These are phyloP conservation scores for Stenocarpella maydis DNA, from an alignment of 2,329 filamentous ascomycete species.

Conservation along the genomic window DNA sequence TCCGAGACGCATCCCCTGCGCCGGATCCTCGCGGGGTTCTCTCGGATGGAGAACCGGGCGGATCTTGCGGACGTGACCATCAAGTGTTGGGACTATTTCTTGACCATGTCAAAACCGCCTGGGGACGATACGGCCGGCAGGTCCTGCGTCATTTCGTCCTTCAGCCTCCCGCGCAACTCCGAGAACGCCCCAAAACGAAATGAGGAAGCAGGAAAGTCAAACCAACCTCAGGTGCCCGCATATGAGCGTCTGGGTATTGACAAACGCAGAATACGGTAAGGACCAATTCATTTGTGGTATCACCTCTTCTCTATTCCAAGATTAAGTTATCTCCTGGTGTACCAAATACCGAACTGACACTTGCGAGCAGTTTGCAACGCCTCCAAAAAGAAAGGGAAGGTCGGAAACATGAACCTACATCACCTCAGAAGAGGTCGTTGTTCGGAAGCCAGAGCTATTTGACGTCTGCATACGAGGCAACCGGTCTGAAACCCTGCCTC, in stretches of 20 bases:
- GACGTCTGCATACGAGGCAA: neutral
- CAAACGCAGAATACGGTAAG: neutral
- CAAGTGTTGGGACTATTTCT: neutral
- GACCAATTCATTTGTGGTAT: neutral
- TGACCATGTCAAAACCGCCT: neutral
- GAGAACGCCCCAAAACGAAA: neutral
- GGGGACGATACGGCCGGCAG: neutral
- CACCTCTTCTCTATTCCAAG: neutral
- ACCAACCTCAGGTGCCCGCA: neutral
- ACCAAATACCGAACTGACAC: neutral
- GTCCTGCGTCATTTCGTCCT: neutral
- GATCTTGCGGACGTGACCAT: slow-evolving; percentile 12
- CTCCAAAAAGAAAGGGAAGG: neutral
- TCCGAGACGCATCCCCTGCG: neutral
- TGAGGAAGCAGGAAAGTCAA: neutral
- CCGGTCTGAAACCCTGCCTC: neutral
- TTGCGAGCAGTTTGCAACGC: neutral
- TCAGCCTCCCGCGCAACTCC: neutral
- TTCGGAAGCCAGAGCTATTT: neutral
- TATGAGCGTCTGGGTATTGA: neutral
- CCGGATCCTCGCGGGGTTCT: neutral
- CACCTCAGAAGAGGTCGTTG: neutral
- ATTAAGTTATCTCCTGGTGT: neutral
- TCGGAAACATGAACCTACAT: neutral
- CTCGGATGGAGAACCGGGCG: neutral